Evolutionary conservation across 176 grass and related monocot species (phyloP).

Genomic region (Phyllostachys edulis): DNA sequence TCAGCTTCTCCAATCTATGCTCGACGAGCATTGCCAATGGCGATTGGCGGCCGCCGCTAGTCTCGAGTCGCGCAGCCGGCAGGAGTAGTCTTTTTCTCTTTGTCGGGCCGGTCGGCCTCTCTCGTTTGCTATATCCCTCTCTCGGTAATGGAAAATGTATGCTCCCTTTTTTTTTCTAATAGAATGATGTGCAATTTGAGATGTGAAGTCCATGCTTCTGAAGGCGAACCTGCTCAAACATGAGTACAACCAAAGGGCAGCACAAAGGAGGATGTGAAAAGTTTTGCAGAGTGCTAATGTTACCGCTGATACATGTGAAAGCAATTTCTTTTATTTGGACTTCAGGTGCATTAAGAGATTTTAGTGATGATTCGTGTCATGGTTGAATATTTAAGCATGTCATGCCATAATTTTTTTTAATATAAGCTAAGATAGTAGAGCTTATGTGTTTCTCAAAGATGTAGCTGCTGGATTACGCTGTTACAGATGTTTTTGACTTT

Average conservation of each 20-base stretch:
- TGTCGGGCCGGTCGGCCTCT: too few species aligned
- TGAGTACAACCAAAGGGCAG: slow-evolving; percentile 49
- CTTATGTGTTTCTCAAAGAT: not conserved
- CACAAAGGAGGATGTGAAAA: slow-evolving; percentile 42
- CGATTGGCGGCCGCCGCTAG: too few species aligned
- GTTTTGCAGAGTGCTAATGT: not conserved
- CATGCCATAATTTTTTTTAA: not conserved
- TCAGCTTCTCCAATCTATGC: too few species aligned
- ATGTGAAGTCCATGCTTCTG: slow-evolving; percentile 73
- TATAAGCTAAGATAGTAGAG: not conserved
- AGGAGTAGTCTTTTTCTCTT: too few species aligned
- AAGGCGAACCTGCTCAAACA: slow-evolving; percentile 90
- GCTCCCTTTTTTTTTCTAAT: too few species aligned
- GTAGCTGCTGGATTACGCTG: not conserved
- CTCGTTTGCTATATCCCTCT: too few species aligned
- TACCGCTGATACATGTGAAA: not conserved
- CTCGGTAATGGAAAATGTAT: too few species aligned
- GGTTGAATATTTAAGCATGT: not conserved
- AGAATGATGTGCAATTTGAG: too few species aligned
- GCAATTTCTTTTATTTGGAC: not conserved
- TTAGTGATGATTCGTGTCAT: not conserved
- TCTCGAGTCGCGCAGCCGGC: too few species aligned
- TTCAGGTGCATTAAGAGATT: slow-evolving; percentile 10
- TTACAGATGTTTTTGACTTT: not conserved
- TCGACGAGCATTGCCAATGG: too few species aligned